Evolutionary conservation across 2,329 filamentous ascomycete genomes (phyloP).

Genomic region (Fusarium fracticaudum): DNA sequence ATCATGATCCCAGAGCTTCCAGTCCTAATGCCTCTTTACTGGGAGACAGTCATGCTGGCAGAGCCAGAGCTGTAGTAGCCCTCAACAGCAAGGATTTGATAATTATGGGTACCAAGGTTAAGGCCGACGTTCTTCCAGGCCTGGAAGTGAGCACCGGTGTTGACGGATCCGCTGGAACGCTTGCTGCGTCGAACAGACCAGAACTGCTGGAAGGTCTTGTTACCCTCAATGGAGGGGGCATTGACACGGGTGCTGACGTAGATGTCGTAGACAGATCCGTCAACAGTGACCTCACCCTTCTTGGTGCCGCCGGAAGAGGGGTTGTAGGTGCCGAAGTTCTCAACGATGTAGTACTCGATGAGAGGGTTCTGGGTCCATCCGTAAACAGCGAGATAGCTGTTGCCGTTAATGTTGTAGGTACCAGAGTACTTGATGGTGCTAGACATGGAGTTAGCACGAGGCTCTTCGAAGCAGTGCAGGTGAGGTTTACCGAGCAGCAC

Average conservation of each 20-base stretch:
- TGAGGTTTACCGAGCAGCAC: slow-evolving; percentile 44
- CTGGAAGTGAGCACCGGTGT: slow-evolving; percentile 60
- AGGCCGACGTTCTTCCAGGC: slow-evolving; percentile 62
- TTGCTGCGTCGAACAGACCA: slow-evolving; percentile 62
- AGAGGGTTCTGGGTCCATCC: slow-evolving; percentile 52
- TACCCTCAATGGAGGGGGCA: slow-evolving; percentile 60
- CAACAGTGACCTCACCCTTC: slow-evolving; percentile 49
- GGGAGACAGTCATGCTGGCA: slow-evolving; percentile 56
- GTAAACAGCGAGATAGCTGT: slow-evolving; percentile 52
- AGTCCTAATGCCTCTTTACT: neutral
- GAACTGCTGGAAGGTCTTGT: slow-evolving; percentile 62
- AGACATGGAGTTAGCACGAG: neutral
- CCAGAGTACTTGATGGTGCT: slow-evolving; percentile 44
- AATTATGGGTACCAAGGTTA: slow-evolving; percentile 59
- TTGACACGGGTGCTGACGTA: slow-evolving; percentile 51
- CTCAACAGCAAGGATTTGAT: slow-evolving; percentile 65
- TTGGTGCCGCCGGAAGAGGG: slow-evolving; percentile 46
- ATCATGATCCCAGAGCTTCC: neutral
- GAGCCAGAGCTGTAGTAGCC: slow-evolving; percentile 61
- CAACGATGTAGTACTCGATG: slow-evolving; percentile 53
- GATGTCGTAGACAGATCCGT: slow-evolving; percentile 52
- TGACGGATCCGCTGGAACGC: slow-evolving; percentile 61
- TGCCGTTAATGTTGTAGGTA: slow-evolving; percentile 47
- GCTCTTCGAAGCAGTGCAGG: neutral
- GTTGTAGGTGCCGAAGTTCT: slow-evolving; percentile 48